Percentiles rank a stretch among this genome's conserved stretches.
Evolutionary conservation across 1,284 basidiomycete genomes (phyloP).

Genomic region (Marasmius tenuissimus): DNA sequence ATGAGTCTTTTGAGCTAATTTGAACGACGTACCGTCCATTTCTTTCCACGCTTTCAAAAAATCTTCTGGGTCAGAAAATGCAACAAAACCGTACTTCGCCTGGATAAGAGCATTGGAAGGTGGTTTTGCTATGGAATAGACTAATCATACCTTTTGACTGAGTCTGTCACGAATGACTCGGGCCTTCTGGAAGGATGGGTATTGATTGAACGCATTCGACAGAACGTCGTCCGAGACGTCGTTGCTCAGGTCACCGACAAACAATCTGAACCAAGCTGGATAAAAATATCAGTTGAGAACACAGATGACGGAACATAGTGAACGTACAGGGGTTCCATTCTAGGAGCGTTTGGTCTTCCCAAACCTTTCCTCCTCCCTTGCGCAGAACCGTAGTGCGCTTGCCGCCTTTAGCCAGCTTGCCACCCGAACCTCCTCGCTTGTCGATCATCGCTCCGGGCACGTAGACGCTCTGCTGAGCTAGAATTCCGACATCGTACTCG

Average conservation of each 20-base stretch:
- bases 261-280: slow-evolving; percentile 94
- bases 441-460: slow-evolving; percentile 87
- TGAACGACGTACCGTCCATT: slow-evolving; percentile 82
- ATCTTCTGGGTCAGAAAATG: slow-evolving; percentile 98
- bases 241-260: slow-evolving; percentile 97
- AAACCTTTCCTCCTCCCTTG: slow-evolving; percentile 93
- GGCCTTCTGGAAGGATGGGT: slow-evolving; percentile 90
- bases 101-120: slow-evolving; percentile 32
- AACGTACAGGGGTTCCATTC: slow-evolving; percentile 96
- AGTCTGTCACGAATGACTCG: slow-evolving; percentile 92
- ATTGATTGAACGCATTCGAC: slow-evolving; percentile 90
- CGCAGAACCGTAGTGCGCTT: slow-evolving; percentile 93
- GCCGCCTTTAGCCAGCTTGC: slow-evolving; percentile 85
- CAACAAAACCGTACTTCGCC: slow-evolving; percentile 97
- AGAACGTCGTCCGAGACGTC: slow-evolving; percentile 96
- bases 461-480: slow-evolving; percentile 86
- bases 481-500: slow-evolving; percentile 85
- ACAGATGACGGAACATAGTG: not conserved
- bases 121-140: not conserved
- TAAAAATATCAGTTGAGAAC: slow-evolving; percentile 14
- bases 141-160: slow-evolving; percentile 75
- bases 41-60: slow-evolving; percentile 99
- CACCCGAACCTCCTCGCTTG: slow-evolving; percentile 80
- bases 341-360: slow-evolving; percentile 96
- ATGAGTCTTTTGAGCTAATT: slow-evolving; percentile 5